Conservation (phyloP, 1,284 basidiomycete species). For the Lentinula novae-zelandiae region DNA sequence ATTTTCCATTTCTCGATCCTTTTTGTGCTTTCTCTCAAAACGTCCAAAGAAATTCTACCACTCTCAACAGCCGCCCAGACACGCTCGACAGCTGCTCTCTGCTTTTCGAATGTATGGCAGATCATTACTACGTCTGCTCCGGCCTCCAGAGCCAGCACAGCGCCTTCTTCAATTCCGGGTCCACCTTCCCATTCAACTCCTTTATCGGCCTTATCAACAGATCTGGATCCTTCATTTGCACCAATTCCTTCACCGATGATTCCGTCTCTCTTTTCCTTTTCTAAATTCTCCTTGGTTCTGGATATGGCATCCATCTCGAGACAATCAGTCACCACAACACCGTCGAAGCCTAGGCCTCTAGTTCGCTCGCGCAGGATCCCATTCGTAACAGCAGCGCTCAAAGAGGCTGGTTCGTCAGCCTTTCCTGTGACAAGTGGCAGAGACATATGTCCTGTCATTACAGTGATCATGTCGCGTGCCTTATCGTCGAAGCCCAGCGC, state of each 20-base stretch:
- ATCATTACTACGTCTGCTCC: conserved; percentile 71
- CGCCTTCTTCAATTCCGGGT: conserved; percentile 50
- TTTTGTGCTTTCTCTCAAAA: conserved; percentile 36
- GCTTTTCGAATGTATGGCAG: conserved; percentile 55
- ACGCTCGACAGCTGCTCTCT: conserved; percentile 48
- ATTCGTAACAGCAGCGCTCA: conserved; percentile 49
- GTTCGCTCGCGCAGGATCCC: conserved; percentile 42
- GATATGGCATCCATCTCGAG: conserved; percentile 70
- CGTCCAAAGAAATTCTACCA: conserved; percentile 36
- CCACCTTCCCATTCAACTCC: conserved; percentile 26
- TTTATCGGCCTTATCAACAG: not conserved
- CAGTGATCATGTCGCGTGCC: conserved; percentile 25
- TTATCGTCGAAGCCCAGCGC: conserved; percentile 19
- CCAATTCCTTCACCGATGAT: not conserved
- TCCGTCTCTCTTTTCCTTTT: not conserved
- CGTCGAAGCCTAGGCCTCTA: conserved; percentile 38
- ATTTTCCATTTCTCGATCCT: conserved; percentile 50
- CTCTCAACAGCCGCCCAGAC: conserved; percentile 44
- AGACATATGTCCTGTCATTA: conserved; percentile 74
- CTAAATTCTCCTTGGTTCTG: conserved; percentile 21
- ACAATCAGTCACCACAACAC: conserved; percentile 65
- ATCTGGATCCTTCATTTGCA: conserved; percentile 2
- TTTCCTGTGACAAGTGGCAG: conserved; percentile 51
- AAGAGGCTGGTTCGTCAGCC: conserved; percentile 50
- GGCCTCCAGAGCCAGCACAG: conserved; percentile 50